These are phyloP conservation scores for Prillingera fragicola DNA, from an alignment of 1,284 basidiomycete genomes.

Conservation along the genomic window DNA sequence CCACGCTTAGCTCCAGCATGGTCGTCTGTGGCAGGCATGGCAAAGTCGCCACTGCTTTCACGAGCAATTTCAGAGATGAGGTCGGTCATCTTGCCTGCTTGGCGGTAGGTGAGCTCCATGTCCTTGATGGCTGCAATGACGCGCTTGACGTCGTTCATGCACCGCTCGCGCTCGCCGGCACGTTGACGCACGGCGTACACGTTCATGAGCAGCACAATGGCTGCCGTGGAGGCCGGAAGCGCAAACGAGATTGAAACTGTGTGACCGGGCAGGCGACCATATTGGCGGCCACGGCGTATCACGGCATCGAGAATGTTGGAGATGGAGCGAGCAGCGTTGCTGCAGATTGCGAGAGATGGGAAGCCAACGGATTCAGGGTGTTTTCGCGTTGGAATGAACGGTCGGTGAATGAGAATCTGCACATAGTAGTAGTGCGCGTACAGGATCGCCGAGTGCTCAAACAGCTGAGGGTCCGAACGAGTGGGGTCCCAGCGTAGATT, in stretches of 20 bases:
- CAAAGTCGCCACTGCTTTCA: constrained; percentile 11
- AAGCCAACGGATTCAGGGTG: constrained; percentile 36
- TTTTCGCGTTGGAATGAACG: constrained; percentile 62
- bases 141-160: constrained; percentile 65
- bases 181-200: constrained; percentile 67
- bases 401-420: constrained; percentile 68
- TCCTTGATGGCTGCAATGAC: constrained; percentile 59
- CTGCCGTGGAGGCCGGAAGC: constrained; percentile 57
- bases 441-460: constrained; percentile 64
- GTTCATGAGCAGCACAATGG: constrained; percentile 63
- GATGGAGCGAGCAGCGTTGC: constrained; percentile 73
- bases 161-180: constrained; percentile 55
- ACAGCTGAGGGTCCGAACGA: constrained; percentile 57
- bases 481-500: constrained; percentile 70
- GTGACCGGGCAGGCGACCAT: constrained; percentile 49
- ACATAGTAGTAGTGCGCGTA: constrained; percentile 63
- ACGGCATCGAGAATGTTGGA: constrained; percentile 61
- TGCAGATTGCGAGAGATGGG: constrained; percentile 74
- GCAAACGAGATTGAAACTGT: constrained; percentile 32
- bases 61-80: constrained; percentile 27
- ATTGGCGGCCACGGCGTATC: constrained; percentile 32
- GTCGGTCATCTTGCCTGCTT: constrained; percentile 44
- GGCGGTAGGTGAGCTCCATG: constrained; percentile 54
- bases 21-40: constrained; percentile 3
- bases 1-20: no score